These are phyloP conservation scores for Fusarium sp. DNA, from an alignment of 2,329 filamentous ascomycete species.

Conservation along the genomic window DNA sequence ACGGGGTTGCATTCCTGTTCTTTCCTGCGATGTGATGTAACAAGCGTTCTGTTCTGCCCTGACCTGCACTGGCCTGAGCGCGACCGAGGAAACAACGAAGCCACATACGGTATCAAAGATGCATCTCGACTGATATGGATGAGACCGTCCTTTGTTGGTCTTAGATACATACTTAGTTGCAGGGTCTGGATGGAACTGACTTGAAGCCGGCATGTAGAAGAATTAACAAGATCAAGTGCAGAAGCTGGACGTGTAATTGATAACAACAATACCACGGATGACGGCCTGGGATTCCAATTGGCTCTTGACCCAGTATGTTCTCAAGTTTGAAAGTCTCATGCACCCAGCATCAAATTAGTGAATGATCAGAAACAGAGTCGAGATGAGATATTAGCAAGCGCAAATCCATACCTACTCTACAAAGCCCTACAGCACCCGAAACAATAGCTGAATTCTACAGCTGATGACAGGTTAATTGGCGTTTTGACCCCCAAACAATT, in stretches of 20 bases:
- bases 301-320: slow-evolving; percentile 3
- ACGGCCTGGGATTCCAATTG: slow-evolving; percentile 9
- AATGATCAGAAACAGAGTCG: not conserved
- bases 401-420: not conserved
- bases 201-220: slow-evolving; percentile 21
- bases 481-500: slow-evolving; percentile 30
- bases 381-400: not conserved
- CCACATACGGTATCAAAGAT: slow-evolving; percentile 14
- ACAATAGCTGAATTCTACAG: slow-evolving; percentile 5
- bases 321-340: slow-evolving; percentile 1
- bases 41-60: not conserved
- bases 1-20: slow-evolving; percentile 25
- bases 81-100: slow-evolving; percentile 18
- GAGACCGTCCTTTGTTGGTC: slow-evolving; percentile 6
- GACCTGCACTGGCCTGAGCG: not conserved
- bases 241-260: not conserved
- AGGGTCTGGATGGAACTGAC: slow-evolving; percentile 16
- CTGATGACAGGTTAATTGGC: not conserved
- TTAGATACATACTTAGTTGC: not conserved
- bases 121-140: slow-evolving; percentile 30
- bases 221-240: not conserved
- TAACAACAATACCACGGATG: slow-evolving; percentile 12
- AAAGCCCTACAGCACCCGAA: slow-evolving; percentile 13
- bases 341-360: not conserved
- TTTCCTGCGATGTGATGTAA: slow-evolving; percentile 13